Conservation (phyloP, 495 filamentous ascomycete species). For the Aspergillus wentii region DNA sequence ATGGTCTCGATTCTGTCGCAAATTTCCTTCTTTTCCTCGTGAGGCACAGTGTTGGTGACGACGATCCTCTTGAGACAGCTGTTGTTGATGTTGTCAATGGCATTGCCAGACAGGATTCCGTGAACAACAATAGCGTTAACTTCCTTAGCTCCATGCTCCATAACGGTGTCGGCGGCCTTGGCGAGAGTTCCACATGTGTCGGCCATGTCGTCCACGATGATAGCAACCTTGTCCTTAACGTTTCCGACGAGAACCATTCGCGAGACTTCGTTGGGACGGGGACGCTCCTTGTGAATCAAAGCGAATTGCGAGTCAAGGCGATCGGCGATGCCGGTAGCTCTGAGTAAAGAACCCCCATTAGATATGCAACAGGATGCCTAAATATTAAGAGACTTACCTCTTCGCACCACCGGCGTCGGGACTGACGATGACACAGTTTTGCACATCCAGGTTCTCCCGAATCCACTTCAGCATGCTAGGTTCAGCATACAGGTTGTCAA, state of each 20-base stretch:
- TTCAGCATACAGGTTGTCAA: conserved; percentile 96
- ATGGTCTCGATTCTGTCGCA: conserved; percentile 84
- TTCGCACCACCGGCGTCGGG: conserved; percentile 97
- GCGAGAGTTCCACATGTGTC: conserved; percentile 94
- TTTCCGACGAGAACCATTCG: conserved; percentile 83
- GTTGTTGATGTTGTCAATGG: conserved; percentile 83
- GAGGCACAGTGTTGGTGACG: conserved; percentile 96
- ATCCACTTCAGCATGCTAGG: conserved; percentile 91
- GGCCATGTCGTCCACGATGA: conserved; percentile 80
- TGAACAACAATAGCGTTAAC: conserved; percentile 95
- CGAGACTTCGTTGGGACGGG: conserved; percentile 90
- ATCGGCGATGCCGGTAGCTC: conserved; percentile 95
- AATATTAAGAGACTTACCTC: conserved; percentile 64
- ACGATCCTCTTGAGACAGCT: conserved; percentile 74
- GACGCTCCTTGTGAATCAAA: conserved; percentile 98
- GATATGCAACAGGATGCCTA: not conserved
- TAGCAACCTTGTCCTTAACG: conserved; percentile 57
- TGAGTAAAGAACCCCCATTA: conserved; percentile 8
- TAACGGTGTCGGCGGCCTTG: conserved; percentile 89
- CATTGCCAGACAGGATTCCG: conserved; percentile 87
- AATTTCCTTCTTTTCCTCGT: conserved; percentile 65
- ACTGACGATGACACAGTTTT: conserved; percentile 89
- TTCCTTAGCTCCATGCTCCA: conserved; percentile 80
- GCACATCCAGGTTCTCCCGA: conserved; percentile 73
- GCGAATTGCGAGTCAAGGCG: conserved; percentile 91